These are phyloP conservation scores for Mycosphaerella sp. DNA, from an alignment of 2,329 filamentous ascomycete genomes.

Conservation along the genomic window DNA sequence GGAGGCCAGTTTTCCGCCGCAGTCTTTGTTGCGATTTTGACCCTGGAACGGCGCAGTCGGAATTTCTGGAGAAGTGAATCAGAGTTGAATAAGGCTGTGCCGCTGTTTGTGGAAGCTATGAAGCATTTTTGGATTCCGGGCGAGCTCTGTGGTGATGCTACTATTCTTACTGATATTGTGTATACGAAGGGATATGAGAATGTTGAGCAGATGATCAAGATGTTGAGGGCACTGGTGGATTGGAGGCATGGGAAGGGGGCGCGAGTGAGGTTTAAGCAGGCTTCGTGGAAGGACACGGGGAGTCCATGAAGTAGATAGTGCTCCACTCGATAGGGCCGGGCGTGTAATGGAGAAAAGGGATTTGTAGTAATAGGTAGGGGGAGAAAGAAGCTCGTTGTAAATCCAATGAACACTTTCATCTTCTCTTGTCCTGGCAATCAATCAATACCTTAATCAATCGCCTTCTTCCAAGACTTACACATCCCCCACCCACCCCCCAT, in stretches of 20 bases:
- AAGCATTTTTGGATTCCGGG: not conserved
- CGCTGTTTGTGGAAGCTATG: not conserved
- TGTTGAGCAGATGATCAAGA: conserved; percentile 9
- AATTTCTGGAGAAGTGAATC: not conserved
- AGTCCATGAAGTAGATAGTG: no score
- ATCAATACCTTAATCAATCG: no score
- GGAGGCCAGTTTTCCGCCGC: not conserved
- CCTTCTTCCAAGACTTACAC: conserved; percentile 1
- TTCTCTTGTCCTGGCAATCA: no score
- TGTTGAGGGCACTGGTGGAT: conserved; percentile 9
- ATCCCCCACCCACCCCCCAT: conserved; percentile 30
- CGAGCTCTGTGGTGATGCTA: conserved; percentile 2
- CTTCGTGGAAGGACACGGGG: no score
- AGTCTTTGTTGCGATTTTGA: conserved; percentile 2
- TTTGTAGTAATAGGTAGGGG: no score
- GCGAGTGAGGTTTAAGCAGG: not conserved
- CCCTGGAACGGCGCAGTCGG: not conserved
- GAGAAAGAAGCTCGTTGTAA: no score
- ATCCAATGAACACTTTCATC: no score
- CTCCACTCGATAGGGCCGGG: no score
- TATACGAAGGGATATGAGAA: not conserved
- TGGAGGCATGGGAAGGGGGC: conserved; percentile 5
- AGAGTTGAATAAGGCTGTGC: not conserved
- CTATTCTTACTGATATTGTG: conserved; percentile 4
- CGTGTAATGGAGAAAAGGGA: no score